Base-by-base conservation (phyloP, 2,329 filamentous ascomycete species). In the Pseudogymnoascus sp. region DNA sequence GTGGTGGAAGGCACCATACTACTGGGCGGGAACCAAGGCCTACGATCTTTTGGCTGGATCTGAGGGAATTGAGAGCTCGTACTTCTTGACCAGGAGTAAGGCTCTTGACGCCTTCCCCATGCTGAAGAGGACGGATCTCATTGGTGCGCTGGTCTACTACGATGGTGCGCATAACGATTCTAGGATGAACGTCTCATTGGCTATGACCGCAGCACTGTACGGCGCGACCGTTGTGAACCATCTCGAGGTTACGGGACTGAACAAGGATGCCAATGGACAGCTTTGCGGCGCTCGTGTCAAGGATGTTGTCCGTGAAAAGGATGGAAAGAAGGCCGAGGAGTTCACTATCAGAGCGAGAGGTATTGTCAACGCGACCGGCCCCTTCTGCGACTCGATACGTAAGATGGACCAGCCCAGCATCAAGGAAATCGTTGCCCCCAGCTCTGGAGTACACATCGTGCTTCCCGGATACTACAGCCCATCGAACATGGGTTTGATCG, bases 81-180 rank as follows among this genome's bases (percentile, higher is more conserved):
- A 93, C 77, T 93, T 93, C 74, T 77, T 93, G 70, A 91, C 89
- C 37, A 86, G 87, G 74, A 91, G 87, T 73, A 92, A 91, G 76
- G 89, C 90, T 4, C 79, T 93, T 66, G 89, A 92, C 72, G 87
- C 88, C 2, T 93, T 93, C 73, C 90, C 90, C 13, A 93, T 93
- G 90, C 76, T 93, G 66, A 91, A 89, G 77, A 87, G 85, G 71
- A 86, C 89, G 50, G 85, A 87, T 66, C 79, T 93, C 4, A 82
- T 91, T 61, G 90, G 90, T 67, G 90, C 90, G 63, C 78, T 93
- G 69, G 90, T 93, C 26, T 95, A 95, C 80, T 93, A 93, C 74
- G 90, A 95, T 76, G 90, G 90, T 68, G 89, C 89, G 29, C 90
- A 95, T 77, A 95, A 93, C 72, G 90, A 95, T 74, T 92, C 90